Conservation (phyloP, 2,329 filamentous ascomycete species). For the Aspergillus sp. region DNA sequence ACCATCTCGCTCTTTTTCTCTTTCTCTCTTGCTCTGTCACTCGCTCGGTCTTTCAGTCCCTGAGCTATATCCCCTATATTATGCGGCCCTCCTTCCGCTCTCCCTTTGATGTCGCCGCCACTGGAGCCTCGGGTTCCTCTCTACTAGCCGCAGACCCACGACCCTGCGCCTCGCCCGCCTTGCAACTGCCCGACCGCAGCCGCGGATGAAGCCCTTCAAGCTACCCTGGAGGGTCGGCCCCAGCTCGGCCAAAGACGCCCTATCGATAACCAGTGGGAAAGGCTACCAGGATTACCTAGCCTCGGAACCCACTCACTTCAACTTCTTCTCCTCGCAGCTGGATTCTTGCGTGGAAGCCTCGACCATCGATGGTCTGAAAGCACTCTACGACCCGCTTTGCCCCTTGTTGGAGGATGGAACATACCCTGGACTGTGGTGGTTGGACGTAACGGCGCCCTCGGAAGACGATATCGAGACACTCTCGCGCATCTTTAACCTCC, state of each 20-base stretch:
- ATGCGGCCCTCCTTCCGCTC: conserved; percentile 4
- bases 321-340: conserved; percentile 88
- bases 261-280: background rate
- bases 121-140: conserved; percentile 6
- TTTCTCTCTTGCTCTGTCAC: background rate
- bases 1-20: background rate
- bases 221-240: conserved; percentile 35
- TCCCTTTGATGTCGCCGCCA: conserved; percentile 4
- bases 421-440: conserved; percentile 87
- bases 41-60: background rate
- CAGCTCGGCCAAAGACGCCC: background rate
- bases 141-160: conserved; percentile 8
- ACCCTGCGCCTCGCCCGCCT: background rate
- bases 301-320: conserved; percentile 66
- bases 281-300: background rate
- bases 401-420: conserved; percentile 50
- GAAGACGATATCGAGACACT: conserved; percentile 84
- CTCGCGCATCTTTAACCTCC: conserved; percentile 89
- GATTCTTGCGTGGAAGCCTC: conserved; percentile 85
- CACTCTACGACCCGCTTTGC: conserved; percentile 80
- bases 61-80: background rate
- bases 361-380: conserved; percentile 76
- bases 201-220: conserved; percentile 7
- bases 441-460: conserved; percentile 84
- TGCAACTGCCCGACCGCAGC: conserved; percentile 1